Conservation (phyloP, 2,329 filamentous ascomycete species). For the Calonectria pteridis region DNA sequence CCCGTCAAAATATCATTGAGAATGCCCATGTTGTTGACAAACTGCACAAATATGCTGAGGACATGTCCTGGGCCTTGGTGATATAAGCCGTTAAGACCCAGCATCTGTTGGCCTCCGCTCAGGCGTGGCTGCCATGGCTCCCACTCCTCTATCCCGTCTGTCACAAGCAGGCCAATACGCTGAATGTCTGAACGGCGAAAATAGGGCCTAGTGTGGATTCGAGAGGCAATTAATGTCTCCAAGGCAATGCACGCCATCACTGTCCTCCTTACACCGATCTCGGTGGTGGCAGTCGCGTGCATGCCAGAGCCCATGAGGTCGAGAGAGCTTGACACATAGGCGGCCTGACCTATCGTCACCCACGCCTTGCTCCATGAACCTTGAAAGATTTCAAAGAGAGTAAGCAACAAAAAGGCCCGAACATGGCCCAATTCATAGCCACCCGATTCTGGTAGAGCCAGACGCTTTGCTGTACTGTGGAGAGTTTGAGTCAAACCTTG, state of each 20-base stretch:
- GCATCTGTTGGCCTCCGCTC: neutral
- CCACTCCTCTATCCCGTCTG: constrained; percentile 29
- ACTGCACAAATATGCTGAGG: constrained; percentile 17
- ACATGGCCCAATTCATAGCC: constrained; percentile 20
- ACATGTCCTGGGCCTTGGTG: constrained; percentile 21
- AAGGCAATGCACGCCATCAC: constrained; percentile 12
- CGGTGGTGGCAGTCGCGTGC: neutral
- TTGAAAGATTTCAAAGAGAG: constrained; percentile 2
- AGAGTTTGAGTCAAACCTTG: neutral
- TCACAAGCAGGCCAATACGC: neutral
- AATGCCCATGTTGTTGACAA: neutral
- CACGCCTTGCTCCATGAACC: constrained; percentile 16
- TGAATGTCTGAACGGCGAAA: constrained; percentile 14
- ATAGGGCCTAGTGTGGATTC: neutral
- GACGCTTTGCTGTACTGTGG: neutral
- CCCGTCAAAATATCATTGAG: neutral
- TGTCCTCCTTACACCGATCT: neutral
- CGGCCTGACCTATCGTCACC: constrained; percentile 8
- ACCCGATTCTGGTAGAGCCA: neutral
- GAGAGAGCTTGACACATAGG: constrained; percentile 7
- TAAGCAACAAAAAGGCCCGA: constrained; percentile 16
- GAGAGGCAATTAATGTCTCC: constrained; percentile 16
- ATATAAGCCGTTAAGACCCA: neutral
- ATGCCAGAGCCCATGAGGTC: neutral
- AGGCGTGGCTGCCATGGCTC: constrained; percentile 26